A percentile compares a stretch with the other conserved stretches of the same genome.
Conservation (phyloP, 495 filamentous ascomycete species). For the Hyaloscypha bicolor region DNA sequence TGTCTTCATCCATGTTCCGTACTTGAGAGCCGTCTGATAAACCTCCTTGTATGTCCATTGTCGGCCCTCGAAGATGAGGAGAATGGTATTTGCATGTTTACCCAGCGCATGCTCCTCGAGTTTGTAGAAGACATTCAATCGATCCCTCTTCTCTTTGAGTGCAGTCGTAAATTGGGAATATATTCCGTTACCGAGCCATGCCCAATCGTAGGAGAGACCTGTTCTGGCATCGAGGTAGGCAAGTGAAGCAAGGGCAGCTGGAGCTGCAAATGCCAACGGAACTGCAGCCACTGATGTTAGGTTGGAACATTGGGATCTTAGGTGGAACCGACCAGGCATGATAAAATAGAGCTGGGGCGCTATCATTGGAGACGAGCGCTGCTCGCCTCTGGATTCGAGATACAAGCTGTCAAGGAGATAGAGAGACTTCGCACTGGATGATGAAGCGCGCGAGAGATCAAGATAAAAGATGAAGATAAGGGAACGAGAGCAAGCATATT, state of each 20-base stretch:
- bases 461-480: too few species aligned
- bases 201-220: constrained; percentile 66
- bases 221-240: constrained; percentile 83
- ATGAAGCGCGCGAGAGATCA: too few species aligned
- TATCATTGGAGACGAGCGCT: too few species aligned
- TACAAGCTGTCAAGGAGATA: too few species aligned
- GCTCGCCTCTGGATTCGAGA: too few species aligned
- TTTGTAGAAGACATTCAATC: constrained; percentile 75
- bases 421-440: too few species aligned
- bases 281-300: constrained; percentile 28
- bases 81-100: constrained; percentile 56
- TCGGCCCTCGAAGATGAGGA: constrained; percentile 74
- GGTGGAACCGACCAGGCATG: background rate
- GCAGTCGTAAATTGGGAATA: constrained; percentile 34
- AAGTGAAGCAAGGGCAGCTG: constrained; percentile 66
- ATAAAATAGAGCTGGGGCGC: background rate
- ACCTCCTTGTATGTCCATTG: constrained; percentile 80
- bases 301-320: background rate
- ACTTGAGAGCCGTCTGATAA: constrained; percentile 74
- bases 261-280: constrained; percentile 56
- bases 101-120: constrained; percentile 70
- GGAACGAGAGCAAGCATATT: too few species aligned
- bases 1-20: constrained; percentile 80
- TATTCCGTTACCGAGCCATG: constrained; percentile 51
- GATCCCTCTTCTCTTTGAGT: constrained; percentile 55